phyloP scores from a whole-genome alignment of 2,329 filamentous ascomycete species.

The Pleoardoris graminearum region DNA sequence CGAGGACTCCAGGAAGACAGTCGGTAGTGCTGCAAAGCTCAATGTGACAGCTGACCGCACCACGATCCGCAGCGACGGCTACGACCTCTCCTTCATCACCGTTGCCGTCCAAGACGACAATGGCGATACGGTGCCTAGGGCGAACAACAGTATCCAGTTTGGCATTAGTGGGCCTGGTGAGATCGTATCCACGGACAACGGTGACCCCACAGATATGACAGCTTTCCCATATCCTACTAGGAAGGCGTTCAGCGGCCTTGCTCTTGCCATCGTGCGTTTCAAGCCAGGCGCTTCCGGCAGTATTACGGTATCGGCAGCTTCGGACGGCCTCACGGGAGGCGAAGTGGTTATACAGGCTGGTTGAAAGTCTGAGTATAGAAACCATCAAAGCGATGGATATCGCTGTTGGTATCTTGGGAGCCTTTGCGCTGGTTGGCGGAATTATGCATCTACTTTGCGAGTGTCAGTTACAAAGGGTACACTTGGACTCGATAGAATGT shows the following conservation, averaged over 20 bases:
- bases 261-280: slow-evolving; percentile 25
- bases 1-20: slow-evolving; percentile 47
- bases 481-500: too few relatives aligned
- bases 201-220: slow-evolving; percentile 42
- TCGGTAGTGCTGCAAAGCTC: slow-evolving; percentile 47
- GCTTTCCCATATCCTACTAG: slow-evolving; percentile 26
- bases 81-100: slow-evolving; percentile 54
- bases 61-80: slow-evolving; percentile 46
- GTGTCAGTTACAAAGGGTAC: too few relatives aligned
- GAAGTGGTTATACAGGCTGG: slow-evolving; percentile 4
- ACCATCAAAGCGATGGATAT: too few relatives aligned
- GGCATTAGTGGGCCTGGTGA: slow-evolving; percentile 26
- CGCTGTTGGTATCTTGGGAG: too few relatives aligned
- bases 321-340: slow-evolving; percentile 17
- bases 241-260: slow-evolving; percentile 32
- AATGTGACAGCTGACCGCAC: slow-evolving; percentile 49
- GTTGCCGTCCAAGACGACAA: slow-evolving; percentile 51
- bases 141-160: slow-evolving; percentile 46
- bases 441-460: too few relatives aligned
- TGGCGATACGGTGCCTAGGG: slow-evolving; percentile 51
- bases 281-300: slow-evolving; percentile 10
- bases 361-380: neutral
- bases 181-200: slow-evolving; percentile 52
- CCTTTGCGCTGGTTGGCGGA: too few relatives aligned
- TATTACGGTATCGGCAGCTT: slow-evolving; percentile 19